Evolutionary conservation across 2,329 filamentous ascomycete genomes (phyloP), one percentile per base, ranked within the genome.

Genomic region (Ploettnerulaceae sp.): DNA sequence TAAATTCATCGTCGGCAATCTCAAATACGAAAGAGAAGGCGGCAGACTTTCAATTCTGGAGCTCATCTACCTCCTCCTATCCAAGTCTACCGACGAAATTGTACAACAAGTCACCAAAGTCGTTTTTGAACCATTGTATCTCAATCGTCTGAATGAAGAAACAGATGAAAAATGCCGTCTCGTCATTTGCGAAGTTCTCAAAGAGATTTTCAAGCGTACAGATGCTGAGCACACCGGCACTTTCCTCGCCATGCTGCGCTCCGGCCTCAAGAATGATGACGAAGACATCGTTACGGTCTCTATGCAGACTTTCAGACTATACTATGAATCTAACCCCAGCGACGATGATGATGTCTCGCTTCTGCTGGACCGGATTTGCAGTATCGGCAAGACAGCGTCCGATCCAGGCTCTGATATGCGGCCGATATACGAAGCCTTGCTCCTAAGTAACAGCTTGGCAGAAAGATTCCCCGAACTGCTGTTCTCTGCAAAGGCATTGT

Each of bases 31-130:
- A 33, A 82, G 94, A 59, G 82, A 89, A 57, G 86, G 93, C 50
- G 93, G 93, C 21, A 79, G 94, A 28, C 75, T 95, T 51, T 96
- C 90, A 1, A 88, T 96, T 21, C 88, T 98, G 79, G 93, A 98
- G 67, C 81, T 91, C 3, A 75, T 96, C 35, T 84, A 95, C 61
- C 74, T 90, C 33, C 72, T 98, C n/a, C 72, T 97, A 17, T 82
- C 79, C 53, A 97, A 96, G 67, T 83, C 90, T 4, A 84, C 85
- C 0, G 79, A 89, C 29, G 85, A 89, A 20, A 80, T 90, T 35
- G 79, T 90, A 6, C 88, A 94, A 63, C 86, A 95, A 55, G 78
- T 95, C 25, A 76, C 88, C 0, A 79, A 80, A 1, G 85, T 81
- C 15, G 87, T 89, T 62, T 98, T 96, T 69, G 75, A 94, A 17